phyloP scores from a whole-genome alignment of 352 stramenopile species.

The Phytophthora crassamura region DNA sequence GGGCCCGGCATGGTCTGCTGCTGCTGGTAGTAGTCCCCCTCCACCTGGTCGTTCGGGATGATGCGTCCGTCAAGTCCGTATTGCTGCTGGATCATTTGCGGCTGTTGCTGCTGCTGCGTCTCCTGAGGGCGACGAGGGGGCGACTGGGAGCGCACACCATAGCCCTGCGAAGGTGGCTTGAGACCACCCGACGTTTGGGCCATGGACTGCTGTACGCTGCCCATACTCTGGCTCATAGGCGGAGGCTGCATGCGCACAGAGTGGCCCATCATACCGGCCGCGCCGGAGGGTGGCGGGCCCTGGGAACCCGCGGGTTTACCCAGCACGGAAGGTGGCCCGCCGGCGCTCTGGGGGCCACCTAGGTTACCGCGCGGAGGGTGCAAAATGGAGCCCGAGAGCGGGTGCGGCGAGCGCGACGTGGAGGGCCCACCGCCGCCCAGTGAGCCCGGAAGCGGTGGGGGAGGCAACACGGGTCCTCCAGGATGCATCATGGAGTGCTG shows the following conservation, averaged over 20 bases:
- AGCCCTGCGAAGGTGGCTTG: constrained; percentile 41
- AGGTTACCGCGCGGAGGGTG: constrained; percentile 63
- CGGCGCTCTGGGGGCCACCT: constrained; percentile 31
- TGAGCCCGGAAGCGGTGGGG: constrained; percentile 64
- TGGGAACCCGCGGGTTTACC: constrained; percentile 53
- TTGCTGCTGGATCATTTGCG: constrained; percentile 57
- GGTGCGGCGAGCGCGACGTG: constrained; percentile 67
- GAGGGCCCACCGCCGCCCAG: constrained; percentile 49
- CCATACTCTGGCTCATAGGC: constrained; percentile 55
- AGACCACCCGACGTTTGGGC: constrained; percentile 35
- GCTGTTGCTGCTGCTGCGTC: constrained; percentile 44
- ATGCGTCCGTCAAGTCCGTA: constrained; percentile 69
- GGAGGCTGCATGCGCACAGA: constrained; percentile 64
- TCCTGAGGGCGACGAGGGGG: constrained; percentile 48
- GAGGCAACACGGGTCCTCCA: constrained; percentile 63
- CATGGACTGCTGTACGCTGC: constrained; percentile 42
- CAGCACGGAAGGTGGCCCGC: constrained; percentile 57
- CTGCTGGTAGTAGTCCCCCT: constrained; percentile 53
- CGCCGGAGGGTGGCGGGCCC: constrained; percentile 26
- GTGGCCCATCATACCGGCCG: constrained; percentile 57
- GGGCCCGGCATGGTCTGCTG: constrained; percentile 29
- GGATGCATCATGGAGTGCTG: constrained; percentile 63
- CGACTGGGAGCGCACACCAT: constrained; percentile 52
- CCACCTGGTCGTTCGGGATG: constrained; percentile 44
- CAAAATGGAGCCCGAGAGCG: constrained; percentile 71